Conservation (phyloP, 1,284 basidiomycete genomes). For the Meripilus lineatus region DNA sequence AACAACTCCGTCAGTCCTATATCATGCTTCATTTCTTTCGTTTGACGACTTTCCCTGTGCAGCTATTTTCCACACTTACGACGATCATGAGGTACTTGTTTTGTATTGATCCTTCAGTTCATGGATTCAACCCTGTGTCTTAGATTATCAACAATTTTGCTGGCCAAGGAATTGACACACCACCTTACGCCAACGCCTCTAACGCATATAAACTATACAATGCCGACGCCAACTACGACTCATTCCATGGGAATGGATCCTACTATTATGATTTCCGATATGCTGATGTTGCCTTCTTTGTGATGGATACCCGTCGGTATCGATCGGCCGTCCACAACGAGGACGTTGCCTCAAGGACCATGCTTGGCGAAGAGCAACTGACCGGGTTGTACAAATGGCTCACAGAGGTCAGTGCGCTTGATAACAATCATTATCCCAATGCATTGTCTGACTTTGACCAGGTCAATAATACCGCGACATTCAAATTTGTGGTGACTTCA, state of each 20-base stretch:
- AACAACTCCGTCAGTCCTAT: constrained; percentile 57
- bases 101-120: neutral
- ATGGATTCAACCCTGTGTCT: constrained; percentile 5
- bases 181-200: constrained; percentile 56
- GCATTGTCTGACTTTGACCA: constrained; percentile 17
- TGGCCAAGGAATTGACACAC: constrained; percentile 49
- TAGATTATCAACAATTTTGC: constrained; percentile 63
- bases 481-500: constrained; percentile 78
- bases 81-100: constrained; percentile 59
- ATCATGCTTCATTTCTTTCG: neutral
- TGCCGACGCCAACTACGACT: constrained; percentile 60
- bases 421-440: neutral
- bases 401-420: constrained; percentile 35
- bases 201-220: constrained; percentile 67
- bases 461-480: constrained; percentile 73
- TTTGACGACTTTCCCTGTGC: constrained; percentile 7
- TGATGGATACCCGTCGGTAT: constrained; percentile 72
- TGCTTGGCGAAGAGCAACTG: constrained; percentile 72
- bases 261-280: constrained; percentile 66
- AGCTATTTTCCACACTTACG: constrained; percentile 62
- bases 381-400: constrained; percentile 65
- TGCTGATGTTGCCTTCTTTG: constrained; percentile 75
- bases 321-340: constrained; percentile 44
- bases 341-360: constrained; percentile 46
- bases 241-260: constrained; percentile 33